These are phyloP conservation scores for Chaetoceros tenuissimus DNA, from an alignment of 108 stramenopile genomes.

Conservation along the genomic window DNA sequence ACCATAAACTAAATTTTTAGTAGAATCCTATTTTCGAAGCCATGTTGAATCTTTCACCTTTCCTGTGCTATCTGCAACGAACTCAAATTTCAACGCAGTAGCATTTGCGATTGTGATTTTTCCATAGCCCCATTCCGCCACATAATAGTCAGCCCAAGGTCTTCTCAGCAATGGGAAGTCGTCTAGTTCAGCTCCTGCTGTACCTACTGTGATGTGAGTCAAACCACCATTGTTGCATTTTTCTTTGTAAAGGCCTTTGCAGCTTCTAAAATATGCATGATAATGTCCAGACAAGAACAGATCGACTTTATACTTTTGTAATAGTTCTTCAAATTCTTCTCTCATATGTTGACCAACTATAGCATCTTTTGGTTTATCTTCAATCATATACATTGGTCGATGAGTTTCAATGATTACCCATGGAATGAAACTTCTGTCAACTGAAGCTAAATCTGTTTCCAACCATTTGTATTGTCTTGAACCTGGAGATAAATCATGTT, in stretches of 20 bases:
- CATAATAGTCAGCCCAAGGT: background rate
- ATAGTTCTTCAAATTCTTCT: slow-evolving; percentile 58
- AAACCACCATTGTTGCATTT: slow-evolving; percentile 48
- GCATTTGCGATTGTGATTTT: slow-evolving; percentile 39
- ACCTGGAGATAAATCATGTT: slow-evolving; percentile 59
- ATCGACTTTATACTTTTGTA: slow-evolving; percentile 56
- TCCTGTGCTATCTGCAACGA: slow-evolving; percentile 19
- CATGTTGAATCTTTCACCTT: slow-evolving; percentile 5
- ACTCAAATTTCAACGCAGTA: slow-evolving; percentile 37
- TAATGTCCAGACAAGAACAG: slow-evolving; percentile 66
- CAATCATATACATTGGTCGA: slow-evolving; percentile 63
- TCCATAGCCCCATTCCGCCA: slow-evolving; percentile 32
- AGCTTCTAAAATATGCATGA: slow-evolving; percentile 63
- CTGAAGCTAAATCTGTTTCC: slow-evolving; percentile 33
- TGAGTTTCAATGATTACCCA: slow-evolving; percentile 81
- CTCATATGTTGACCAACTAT: slow-evolving; percentile 41
- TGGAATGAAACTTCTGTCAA: slow-evolving; percentile 59
- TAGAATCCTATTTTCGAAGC: background rate
- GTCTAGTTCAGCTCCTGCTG: slow-evolving; percentile 33
- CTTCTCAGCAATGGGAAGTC: background rate
- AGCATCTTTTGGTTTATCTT: slow-evolving; percentile 14
- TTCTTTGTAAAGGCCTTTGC: slow-evolving; percentile 46
- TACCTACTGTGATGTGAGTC: slow-evolving; percentile 55
- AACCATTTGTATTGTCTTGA: slow-evolving; percentile 60
- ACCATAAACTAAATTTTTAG: background rate